Percentiles rank a stretch among this genome's conserved stretches.
These are phyloP conservation scores for Ustilago cynodontis DNA, from an alignment of 1,284 basidiomycete genomes.

Conservation along the genomic window DNA sequence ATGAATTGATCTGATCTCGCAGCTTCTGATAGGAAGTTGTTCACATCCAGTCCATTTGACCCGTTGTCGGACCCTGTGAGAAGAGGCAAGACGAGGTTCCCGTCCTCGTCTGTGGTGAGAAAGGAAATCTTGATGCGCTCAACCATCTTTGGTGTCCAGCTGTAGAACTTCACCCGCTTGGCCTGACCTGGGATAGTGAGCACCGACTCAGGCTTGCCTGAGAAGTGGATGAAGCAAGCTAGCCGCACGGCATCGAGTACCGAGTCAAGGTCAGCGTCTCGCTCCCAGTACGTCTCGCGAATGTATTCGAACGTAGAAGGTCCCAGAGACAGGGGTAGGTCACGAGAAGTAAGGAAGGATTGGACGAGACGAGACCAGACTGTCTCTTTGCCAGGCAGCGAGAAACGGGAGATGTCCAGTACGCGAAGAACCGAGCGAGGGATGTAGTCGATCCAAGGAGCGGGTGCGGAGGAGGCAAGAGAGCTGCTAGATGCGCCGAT, in stretches of 20 bases:
- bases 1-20: constrained; percentile 39
- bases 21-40: constrained; percentile 23
- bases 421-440: constrained; percentile 40
- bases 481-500: constrained; percentile 22
- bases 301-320: constrained; percentile 55
- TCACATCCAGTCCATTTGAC: constrained; percentile 11
- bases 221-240: constrained; percentile 53
- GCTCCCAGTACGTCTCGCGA: constrained; percentile 57
- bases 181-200: constrained; percentile 43
- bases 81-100: constrained; percentile 24
- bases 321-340: constrained; percentile 44
- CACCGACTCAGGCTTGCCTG: constrained; percentile 51
- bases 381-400: constrained; percentile 48
- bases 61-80: constrained; percentile 5
- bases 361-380: constrained; percentile 56
- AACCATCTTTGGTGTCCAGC: constrained; percentile 47
- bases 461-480: constrained; percentile 33
- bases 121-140: constrained; percentile 39
- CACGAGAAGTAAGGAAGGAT: constrained; percentile 42
- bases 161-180: constrained; percentile 23
- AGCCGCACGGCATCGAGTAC: constrained; percentile 51
- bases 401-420: constrained; percentile 50
- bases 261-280: constrained; percentile 51
- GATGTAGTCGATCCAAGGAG: constrained; percentile 52
- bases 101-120: constrained; percentile 16